A percentile compares a stretch with the other conserved stretches of the same genome.
phyloP scores from a whole-genome alignment of 2,329 filamentous ascomycete genomes.

The Ilyonectria robusta region DNA sequence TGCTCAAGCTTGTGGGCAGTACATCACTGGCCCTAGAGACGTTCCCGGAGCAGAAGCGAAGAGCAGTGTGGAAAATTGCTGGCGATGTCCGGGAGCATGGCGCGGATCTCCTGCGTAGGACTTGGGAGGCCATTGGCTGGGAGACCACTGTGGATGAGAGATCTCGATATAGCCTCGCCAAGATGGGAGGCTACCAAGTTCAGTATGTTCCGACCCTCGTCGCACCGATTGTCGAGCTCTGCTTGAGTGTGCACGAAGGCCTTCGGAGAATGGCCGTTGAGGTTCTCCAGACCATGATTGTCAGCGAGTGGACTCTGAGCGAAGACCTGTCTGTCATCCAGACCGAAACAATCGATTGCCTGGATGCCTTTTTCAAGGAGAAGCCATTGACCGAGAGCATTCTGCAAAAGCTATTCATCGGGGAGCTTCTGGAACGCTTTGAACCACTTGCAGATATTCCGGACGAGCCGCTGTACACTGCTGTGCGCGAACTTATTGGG shows the following conservation, averaged over 20 bases:
- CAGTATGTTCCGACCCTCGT: constrained; percentile 97
- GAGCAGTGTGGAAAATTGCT: constrained; percentile 98
- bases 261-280: constrained; percentile 91
- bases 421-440: constrained; percentile 87
- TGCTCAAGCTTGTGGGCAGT: constrained; percentile 91
- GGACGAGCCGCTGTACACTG: constrained; percentile 81
- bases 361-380: constrained; percentile 91
- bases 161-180: constrained; percentile 81
- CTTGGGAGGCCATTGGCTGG: constrained; percentile 98
- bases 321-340: constrained; percentile 93
- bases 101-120: constrained; percentile 85
- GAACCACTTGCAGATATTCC: constrained; percentile 75
- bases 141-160: constrained; percentile 87
- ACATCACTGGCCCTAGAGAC: constrained; percentile 92
- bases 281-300: constrained; percentile 96
- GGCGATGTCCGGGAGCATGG: constrained; percentile 95
- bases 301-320: constrained; percentile 97
- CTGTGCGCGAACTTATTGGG: constrained; percentile 82
- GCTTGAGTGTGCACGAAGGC: constrained; percentile 94
- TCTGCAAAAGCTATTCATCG: constrained; percentile 92
- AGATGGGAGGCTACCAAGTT: constrained; percentile 96
- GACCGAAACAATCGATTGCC: constrained; percentile 94
- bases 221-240: constrained; percentile 91
- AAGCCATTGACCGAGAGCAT: constrained; percentile 91
- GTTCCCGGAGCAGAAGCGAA: constrained; percentile 95